Percentiles rank a stretch among this genome's conserved stretches.
Evolutionary conservation across 2,329 filamentous ascomycete species (phyloP).

Genomic region (Bipolaris bicolor): DNA sequence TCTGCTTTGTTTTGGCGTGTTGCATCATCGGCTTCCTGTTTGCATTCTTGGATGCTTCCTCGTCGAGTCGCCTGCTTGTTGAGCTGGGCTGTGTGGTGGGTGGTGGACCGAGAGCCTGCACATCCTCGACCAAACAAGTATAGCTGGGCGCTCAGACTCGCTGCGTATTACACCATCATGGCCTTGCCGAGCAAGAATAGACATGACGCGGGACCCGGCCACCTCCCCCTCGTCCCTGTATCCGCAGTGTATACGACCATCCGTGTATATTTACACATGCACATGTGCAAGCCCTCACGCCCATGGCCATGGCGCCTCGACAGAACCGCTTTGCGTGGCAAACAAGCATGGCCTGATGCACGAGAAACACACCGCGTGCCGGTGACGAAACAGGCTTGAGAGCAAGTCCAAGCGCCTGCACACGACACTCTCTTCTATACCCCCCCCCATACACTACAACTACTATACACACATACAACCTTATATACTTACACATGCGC

Average conservation of each 20-base stretch:
- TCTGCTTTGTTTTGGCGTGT: not conserved
- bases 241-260: no score
- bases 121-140: slow-evolving; percentile 17
- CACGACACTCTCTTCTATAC: not conserved
- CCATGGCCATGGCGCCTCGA: not conserved
- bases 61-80: slow-evolving; percentile 13
- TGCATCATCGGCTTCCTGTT: not conserved
- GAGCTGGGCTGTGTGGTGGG: slow-evolving; percentile 14
- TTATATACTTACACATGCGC: not conserved
- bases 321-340: slow-evolving; percentile 1
- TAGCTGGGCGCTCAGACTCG: slow-evolving; percentile 9
- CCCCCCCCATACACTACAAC: not conserved
- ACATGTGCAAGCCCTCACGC: no score
- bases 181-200: slow-evolving; percentile 14
- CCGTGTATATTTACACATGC: not conserved
- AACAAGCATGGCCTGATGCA: slow-evolving; percentile 8
- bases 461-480: not conserved
- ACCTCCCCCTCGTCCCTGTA: not conserved
- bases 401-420: not conserved
- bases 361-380: slow-evolving; percentile 11
- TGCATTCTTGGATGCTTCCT: not conserved
- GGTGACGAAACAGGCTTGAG: slow-evolving; percentile 7
- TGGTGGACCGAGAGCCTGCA: slow-evolving; percentile 18
- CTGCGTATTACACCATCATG: slow-evolving; percentile 26
- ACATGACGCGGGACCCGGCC: not conserved